Conservation (phyloP, 306 rosid genomes). For the Sesbania bispinosa region DNA sequence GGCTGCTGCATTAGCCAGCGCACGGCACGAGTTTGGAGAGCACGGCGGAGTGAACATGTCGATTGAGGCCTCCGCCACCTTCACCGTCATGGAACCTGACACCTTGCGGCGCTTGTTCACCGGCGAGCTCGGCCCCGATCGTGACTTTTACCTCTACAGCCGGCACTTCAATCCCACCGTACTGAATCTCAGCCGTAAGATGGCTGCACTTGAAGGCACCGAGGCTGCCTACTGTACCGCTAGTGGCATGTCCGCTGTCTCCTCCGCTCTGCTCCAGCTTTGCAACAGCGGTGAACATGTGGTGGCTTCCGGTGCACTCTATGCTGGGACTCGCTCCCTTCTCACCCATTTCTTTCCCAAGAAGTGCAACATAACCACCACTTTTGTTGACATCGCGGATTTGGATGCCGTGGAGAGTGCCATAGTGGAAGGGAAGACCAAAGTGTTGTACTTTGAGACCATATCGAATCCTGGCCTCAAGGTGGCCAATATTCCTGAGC, state of each 20-base stretch:
- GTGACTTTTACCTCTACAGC: constrained; percentile 89
- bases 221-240: constrained; percentile 97
- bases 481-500: constrained; percentile 76
- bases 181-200: constrained; percentile 71
- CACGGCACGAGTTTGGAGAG: constrained; percentile 94
- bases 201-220: constrained; percentile 91
- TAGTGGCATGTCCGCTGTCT: constrained; percentile 88
- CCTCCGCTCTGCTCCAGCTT: constrained; percentile 60
- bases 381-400: constrained; percentile 62
- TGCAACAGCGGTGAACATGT: constrained; percentile 62
- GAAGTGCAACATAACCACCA: constrained; percentile 52
- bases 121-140: constrained; percentile 87
- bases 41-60: constrained; percentile 99
- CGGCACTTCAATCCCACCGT: constrained; percentile 99
- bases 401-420: constrained; percentile 49
- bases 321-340: constrained; percentile 95
- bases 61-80: constrained; percentile 93
- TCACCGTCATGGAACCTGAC: constrained; percentile 98
- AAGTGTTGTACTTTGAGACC: constrained; percentile 67
- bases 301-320: constrained; percentile 58
- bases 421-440: constrained; percentile 62
- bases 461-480: constrained; percentile 68
- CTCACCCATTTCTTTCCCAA: constrained; percentile 63
- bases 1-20: constrained; percentile 63
- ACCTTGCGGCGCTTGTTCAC: constrained; percentile 82